Conservation (phyloP, 2,329 filamentous ascomycete species). For the Fusarium subtropicale region DNA sequence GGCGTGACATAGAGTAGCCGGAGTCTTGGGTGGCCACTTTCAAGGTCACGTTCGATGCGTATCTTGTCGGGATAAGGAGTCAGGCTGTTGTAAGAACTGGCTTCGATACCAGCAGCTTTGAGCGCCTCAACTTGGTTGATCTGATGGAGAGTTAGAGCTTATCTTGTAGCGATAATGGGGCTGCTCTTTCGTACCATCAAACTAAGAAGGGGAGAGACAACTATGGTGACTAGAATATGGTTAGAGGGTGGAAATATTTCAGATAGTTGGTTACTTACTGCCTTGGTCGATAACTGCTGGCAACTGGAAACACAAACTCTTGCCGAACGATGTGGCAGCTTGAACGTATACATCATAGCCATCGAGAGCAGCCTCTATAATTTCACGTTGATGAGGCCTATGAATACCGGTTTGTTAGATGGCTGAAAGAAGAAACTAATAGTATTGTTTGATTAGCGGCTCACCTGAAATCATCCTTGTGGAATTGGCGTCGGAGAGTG, state of each 20-base stretch:
- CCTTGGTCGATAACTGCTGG: constrained; percentile 89
- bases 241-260: constrained; percentile 24
- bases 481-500: constrained; percentile 78
- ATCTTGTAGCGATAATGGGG: not conserved
- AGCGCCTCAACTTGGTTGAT: constrained; percentile 93
- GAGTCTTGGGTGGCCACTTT: constrained; percentile 85
- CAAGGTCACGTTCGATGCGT: constrained; percentile 81
- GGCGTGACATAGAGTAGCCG: constrained; percentile 93
- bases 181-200: constrained; percentile 74
- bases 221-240: constrained; percentile 77
- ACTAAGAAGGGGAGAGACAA: constrained; percentile 88
- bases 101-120: constrained; percentile 77
- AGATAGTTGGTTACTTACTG: constrained; percentile 66
- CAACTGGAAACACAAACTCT: constrained; percentile 92
- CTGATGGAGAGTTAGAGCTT: constrained; percentile 55
- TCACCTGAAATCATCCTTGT: constrained; percentile 78
- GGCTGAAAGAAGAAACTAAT: not conserved
- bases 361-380: constrained; percentile 83
- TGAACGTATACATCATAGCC: constrained; percentile 94
- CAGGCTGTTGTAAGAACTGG: constrained; percentile 88
- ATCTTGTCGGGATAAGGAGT: constrained; percentile 74
- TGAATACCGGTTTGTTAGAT: constrained; percentile 4
- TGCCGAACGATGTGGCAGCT: constrained; percentile 90
- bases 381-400: constrained; percentile 87
- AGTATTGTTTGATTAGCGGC: not conserved